Conservation (phyloP, 352 stramenopile genomes). For the Phytophthora sojae region DNA sequence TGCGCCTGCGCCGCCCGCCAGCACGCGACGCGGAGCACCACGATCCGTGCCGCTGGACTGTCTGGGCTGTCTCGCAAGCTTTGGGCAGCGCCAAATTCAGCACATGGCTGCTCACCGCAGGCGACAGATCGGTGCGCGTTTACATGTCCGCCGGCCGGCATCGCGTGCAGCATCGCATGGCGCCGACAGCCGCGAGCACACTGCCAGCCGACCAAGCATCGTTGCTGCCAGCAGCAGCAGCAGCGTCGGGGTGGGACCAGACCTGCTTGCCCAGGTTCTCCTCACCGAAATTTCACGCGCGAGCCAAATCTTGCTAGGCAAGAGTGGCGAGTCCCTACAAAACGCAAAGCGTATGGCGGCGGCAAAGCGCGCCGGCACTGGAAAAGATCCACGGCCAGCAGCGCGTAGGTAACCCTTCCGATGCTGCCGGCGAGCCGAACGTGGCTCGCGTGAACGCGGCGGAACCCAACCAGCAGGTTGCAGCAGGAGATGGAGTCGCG, state of each 20-base stretch:
- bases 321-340: neutral
- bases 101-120: neutral
- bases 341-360: neutral
- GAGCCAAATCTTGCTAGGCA: neutral
- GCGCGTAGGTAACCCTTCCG: constrained; percentile 1
- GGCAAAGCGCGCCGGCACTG: constrained; percentile 11
- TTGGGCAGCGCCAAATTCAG: neutral
- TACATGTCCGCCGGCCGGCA: neutral
- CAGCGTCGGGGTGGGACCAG: constrained; percentile 12
- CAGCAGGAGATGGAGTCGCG: neutral
- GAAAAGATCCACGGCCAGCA: constrained; percentile 8
- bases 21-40: neutral
- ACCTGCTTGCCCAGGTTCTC: constrained; percentile 10
- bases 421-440: neutral
- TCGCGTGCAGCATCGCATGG: neutral
- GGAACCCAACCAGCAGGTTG: neutral
- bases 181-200: neutral
- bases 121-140: neutral
- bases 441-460: constrained; percentile 1
- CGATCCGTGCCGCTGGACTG: neutral
- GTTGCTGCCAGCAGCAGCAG: neutral
- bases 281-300: constrained; percentile 18
- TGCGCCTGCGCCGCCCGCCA: too few relatives aligned
- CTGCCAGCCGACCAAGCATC: too few relatives aligned
- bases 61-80: neutral